These are phyloP conservation scores for Apiospora malaysiana DNA, from an alignment of 2,329 filamentous ascomycete genomes.

Conservation along the genomic window DNA sequence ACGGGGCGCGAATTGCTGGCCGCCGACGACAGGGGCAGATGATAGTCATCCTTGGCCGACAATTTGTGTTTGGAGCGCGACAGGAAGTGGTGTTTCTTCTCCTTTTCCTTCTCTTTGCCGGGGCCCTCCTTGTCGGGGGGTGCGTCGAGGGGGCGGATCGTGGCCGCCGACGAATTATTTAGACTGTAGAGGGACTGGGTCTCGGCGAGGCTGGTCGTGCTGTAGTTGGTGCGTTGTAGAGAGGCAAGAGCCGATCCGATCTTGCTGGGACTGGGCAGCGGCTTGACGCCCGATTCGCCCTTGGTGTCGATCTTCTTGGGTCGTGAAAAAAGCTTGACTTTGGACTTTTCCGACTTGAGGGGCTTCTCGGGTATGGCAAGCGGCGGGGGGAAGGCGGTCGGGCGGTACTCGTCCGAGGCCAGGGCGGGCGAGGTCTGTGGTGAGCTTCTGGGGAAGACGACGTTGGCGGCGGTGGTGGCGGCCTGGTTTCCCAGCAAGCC, in stretches of 20 bases:
- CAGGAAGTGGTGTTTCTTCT: conserved; percentile 81
- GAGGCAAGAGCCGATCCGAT: conserved; percentile 70
- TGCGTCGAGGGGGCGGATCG: conserved; percentile 69
- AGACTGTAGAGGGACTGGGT: conserved; percentile 73
- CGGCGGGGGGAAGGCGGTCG: conserved; percentile 44
- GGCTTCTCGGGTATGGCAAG: conserved; percentile 61
- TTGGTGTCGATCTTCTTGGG: conserved; percentile 78
- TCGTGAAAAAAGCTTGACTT: conserved; percentile 82
- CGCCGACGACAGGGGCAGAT: conserved; percentile 75
- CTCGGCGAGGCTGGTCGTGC: conserved; percentile 74
- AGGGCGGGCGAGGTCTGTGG: conserved; percentile 57
- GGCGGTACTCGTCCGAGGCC: conserved; percentile 40
- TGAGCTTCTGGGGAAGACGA: conserved; percentile 70
- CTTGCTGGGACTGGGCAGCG: conserved; percentile 75
- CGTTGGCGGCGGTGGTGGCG: conserved; percentile 74
- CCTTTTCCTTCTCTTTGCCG: conserved; percentile 60
- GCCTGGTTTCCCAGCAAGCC: conserved; percentile 67
- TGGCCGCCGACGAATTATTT: conserved; percentile 78
- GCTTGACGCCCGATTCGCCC: conserved; percentile 68
- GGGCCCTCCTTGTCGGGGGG: conserved; percentile 52
- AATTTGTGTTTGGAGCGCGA: conserved; percentile 81
- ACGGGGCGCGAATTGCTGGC: conserved; percentile 78
- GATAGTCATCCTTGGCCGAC: conserved; percentile 73
- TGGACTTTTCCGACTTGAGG: conserved; percentile 70
- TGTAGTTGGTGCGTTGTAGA: conserved; percentile 69